Evolutionary conservation across 148 eudicot genomes (phyloP).

Genomic region (Persicaria tinctoria): DNA sequence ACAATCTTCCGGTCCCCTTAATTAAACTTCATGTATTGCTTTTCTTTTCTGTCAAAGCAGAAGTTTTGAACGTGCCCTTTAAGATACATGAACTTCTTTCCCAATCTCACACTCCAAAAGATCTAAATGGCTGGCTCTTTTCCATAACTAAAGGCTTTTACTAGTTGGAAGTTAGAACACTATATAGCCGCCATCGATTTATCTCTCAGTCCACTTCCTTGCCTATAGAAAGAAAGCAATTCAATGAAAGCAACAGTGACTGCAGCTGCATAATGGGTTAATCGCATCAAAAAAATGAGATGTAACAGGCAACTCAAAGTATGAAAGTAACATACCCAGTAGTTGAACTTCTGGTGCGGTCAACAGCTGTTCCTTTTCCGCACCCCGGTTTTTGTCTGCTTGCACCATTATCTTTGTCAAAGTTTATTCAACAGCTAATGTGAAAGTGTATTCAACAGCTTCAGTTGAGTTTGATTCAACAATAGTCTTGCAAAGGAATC

Average conservation of each 20-base stretch:
- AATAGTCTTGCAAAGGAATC: too few species aligned
- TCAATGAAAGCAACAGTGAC: neutral
- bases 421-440: too few species aligned
- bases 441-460: too few species aligned
- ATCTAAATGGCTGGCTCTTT: too few species aligned
- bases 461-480: too few species aligned
- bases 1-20: neutral
- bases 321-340: slow-evolving; percentile 48
- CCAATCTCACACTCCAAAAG: neutral
- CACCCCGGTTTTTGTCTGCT: slow-evolving; percentile 78
- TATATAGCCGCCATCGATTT: neutral
- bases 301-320: neutral
- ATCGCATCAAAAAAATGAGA: neutral
- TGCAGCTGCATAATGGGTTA: neutral
- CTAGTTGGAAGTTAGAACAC: too few species aligned
- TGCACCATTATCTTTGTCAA: slow-evolving; percentile 28
- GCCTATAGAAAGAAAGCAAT: neutral
- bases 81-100: neutral
- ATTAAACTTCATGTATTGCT: neutral
- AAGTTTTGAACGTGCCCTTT: neutral
- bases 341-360: slow-evolving; percentile 80
- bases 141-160: too few species aligned
- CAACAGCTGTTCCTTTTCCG: slow-evolving; percentile 90
- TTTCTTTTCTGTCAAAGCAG: neutral
- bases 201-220: neutral